These are phyloP conservation scores for Darksidea phi DNA, from an alignment of 495 filamentous ascomycete genomes.

Conservation along the genomic window DNA sequence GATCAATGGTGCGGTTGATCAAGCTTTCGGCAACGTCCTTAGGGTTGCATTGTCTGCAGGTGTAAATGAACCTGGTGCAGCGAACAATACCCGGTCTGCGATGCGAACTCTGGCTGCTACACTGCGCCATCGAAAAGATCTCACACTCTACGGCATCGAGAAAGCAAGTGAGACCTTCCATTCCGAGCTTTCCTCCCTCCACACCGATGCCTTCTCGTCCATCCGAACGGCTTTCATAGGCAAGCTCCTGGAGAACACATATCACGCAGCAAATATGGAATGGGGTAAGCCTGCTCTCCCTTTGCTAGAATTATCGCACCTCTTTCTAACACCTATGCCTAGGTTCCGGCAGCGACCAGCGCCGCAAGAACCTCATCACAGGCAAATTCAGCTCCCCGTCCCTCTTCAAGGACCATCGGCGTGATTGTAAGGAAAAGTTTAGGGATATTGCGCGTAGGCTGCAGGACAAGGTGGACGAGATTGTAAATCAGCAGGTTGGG, in stretches of 20 bases:
- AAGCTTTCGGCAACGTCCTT: constrained; percentile 2
- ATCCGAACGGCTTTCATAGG: constrained; percentile 44
- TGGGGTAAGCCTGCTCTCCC: constrained; percentile 2
- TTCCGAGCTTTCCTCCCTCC: constrained; percentile 19
- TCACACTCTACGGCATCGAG: constrained; percentile 9
- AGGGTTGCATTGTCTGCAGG: neutral
- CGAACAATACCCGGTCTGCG: neutral
- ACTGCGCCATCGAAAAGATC: constrained; percentile 1
- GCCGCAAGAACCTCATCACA: constrained; percentile 42
- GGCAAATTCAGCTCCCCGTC: constrained; percentile 13
- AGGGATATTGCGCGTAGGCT: constrained; percentile 19
- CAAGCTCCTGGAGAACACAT: constrained; percentile 38
- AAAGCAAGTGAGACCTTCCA: constrained; percentile 2
- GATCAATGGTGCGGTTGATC: neutral
- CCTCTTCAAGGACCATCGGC: constrained; percentile 36
- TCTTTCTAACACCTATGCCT: neutral
- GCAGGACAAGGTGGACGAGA: constrained; percentile 31
- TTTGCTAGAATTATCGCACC: neutral
- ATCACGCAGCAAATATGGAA: neutral
- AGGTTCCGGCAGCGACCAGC: constrained; percentile 40
- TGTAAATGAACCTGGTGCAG: neutral
- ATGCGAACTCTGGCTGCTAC: constrained; percentile 1
- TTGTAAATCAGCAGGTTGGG: constrained; percentile 29
- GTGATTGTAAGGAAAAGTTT: constrained; percentile 32
- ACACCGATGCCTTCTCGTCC: constrained; percentile 40